Evolutionary conservation across 805 yeast genomes (phyloP).

Genomic region (Wickerhamiella occidentalis): DNA sequence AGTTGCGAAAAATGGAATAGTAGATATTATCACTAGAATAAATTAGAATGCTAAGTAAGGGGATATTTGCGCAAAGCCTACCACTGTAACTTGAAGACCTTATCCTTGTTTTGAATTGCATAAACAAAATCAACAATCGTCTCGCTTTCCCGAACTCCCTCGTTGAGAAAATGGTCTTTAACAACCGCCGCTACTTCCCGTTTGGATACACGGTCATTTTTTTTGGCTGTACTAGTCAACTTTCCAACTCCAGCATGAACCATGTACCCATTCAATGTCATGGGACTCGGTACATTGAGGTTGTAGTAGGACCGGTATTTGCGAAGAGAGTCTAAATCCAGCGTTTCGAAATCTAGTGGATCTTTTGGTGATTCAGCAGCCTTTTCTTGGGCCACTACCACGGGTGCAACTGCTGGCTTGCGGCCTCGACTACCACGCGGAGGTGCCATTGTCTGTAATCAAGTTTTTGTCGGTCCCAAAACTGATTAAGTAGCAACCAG

Average conservation of each 20-base stretch:
- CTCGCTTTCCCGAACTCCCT: conserved; percentile 66
- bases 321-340: conserved; percentile 53
- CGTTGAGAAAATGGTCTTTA: conserved; percentile 53
- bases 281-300: conserved; percentile 45
- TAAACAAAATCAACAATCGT: conserved; percentile 80
- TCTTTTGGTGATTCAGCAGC: conserved; percentile 6
- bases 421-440: conserved; percentile 5
- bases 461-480: not conserved
- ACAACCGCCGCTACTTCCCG: conserved; percentile 47
- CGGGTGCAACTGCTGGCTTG: conserved; percentile 9
- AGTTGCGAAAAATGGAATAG: not conserved
- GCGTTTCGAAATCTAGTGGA: conserved; percentile 48
- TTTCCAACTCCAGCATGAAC: conserved; percentile 63
- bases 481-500: not conserved
- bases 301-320: conserved; percentile 53
- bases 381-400: conserved; percentile 10
- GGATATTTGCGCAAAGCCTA: no score
- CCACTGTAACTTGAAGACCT: conserved; percentile 25
- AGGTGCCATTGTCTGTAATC: conserved; percentile 6
- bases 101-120: conserved; percentile 60
- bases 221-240: conserved; percentile 40
- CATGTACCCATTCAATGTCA: conserved; percentile 57
- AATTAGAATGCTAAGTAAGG: not conserved
- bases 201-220: conserved; percentile 39
- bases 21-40: not conserved